Percentiles rank a stretch among this genome's conserved stretches.
These are phyloP conservation scores for Drechslerella coelobrocha DNA, from an alignment of 2,329 filamentous ascomycete species.

Conservation along the genomic window DNA sequence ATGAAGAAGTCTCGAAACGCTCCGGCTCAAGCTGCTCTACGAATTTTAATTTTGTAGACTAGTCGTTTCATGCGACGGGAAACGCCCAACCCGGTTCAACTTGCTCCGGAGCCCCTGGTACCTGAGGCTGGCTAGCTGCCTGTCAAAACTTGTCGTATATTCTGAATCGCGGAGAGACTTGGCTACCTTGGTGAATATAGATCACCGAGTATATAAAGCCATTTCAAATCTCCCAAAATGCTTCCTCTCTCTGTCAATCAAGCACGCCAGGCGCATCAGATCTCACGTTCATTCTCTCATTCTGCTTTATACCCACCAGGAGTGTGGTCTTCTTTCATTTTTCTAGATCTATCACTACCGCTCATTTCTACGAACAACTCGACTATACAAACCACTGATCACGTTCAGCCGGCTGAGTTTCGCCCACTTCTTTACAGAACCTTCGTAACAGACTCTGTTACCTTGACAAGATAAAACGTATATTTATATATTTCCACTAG, in stretches of 20 bases:
- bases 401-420: background rate
- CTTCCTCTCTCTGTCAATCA: constrained; percentile 20
- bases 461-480: background rate
- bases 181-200: background rate
- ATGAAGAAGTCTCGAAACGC: constrained; percentile 23
- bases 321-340: constrained; percentile 25
- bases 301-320: constrained; percentile 38
- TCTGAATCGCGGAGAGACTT: too few species aligned
- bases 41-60: background rate
- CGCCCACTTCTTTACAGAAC: background rate
- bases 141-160: too few species aligned
- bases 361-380: background rate
- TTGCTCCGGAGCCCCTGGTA: background rate
- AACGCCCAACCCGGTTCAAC: background rate
- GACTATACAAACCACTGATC: background rate
- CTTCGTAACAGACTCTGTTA: background rate
- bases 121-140: background rate
- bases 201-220: constrained; percentile 14
- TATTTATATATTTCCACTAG: background rate
- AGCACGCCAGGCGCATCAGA: constrained; percentile 32
- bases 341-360: background rate
- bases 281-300: constrained; percentile 13
- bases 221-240: background rate
- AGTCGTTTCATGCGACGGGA: background rate
- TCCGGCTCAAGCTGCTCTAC: background rate